phyloP scores from a whole-genome alignment of 257 asterid species.

The Sherardia arvensis region DNA sequence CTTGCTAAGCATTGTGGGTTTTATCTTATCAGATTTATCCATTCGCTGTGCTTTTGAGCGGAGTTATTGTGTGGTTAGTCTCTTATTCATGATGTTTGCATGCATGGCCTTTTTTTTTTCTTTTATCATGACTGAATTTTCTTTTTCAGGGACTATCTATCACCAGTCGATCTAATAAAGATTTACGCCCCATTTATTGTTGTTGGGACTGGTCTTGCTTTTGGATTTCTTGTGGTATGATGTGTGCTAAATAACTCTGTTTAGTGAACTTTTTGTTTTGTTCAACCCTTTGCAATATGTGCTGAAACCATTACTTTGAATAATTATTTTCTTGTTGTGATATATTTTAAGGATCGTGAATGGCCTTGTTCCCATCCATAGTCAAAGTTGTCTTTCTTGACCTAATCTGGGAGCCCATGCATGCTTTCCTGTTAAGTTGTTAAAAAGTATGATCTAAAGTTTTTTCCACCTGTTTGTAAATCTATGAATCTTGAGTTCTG shows the following conservation, averaged over 20 bases:
- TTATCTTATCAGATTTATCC: conserved; percentile 63
- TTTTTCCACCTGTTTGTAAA: neutral
- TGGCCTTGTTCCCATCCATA: neutral
- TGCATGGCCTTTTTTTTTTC: conserved; percentile 1
- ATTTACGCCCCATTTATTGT: conserved; percentile 61
- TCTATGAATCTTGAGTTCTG: neutral
- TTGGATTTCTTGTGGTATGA: conserved; percentile 94
- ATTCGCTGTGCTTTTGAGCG: conserved; percentile 59
- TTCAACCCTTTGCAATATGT: neutral
- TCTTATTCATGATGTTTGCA: conserved; percentile 2
- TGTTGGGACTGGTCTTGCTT: conserved; percentile 81
- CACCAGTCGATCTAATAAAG: conserved; percentile 63
- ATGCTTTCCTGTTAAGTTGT: neutral
- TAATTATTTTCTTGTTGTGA: neutral
- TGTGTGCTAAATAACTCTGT: neutral
- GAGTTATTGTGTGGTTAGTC: conserved; percentile 67
- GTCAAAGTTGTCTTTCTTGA: neutral
- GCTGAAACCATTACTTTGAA: neutral
- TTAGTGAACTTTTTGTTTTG: neutral
- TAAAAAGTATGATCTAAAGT: neutral
- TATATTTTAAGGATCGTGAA: neutral
- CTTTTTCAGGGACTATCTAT: conserved; percentile 64
- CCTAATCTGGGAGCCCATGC: neutral
- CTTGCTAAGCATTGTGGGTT: conserved; percentile 7
- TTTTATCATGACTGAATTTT: conserved; percentile 3